phyloP scores from a whole-genome alignment of 768 basidiomycete genomes.

The Hypholoma fasciculare region DNA sequence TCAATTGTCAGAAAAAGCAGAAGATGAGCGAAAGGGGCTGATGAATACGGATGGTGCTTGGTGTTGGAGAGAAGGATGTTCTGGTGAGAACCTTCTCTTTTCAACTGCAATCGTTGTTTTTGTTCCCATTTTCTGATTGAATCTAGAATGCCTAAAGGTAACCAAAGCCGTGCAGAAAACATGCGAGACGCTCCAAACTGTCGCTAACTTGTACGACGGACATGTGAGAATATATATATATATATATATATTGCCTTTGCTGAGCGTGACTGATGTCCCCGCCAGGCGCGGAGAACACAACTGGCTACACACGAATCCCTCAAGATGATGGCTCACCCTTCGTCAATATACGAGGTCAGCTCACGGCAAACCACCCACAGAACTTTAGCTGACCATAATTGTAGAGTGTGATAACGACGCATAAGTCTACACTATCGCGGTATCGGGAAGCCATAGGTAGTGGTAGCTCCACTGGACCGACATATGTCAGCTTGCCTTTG shows the following conservation, averaged over 20 bases:
- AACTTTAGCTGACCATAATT: not conserved
- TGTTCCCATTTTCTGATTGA: not conserved
- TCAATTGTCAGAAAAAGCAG: constrained; percentile 9
- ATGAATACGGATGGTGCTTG: constrained; percentile 76
- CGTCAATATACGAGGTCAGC: constrained; percentile 65
- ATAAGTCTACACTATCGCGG: constrained; percentile 64
- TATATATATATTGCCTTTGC: not conserved
- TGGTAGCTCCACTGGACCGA: constrained; percentile 3
- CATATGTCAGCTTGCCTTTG: constrained; percentile 1
- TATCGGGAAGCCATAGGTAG: constrained; percentile 53
- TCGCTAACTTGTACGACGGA: constrained; percentile 79
- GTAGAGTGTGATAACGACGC: constrained; percentile 74
- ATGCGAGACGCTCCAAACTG: constrained; percentile 68
- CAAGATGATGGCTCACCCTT: constrained; percentile 76
- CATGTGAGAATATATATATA: constrained; percentile 50
- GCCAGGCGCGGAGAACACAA: constrained; percentile 71
- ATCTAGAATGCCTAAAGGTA: constrained; percentile 69
- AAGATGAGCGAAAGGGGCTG: constrained; percentile 48
- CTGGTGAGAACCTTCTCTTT: constrained; percentile 41
- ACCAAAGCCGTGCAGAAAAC: constrained; percentile 80
- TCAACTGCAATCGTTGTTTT: not conserved
- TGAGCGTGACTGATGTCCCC: not conserved
- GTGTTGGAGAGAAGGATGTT: constrained; percentile 84
- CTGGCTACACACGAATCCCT: constrained; percentile 74
- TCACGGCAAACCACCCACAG: not conserved